Evolutionary conservation across 331 rosid genomes (phyloP), one percentile per base, ranked within the genome.

Genomic region (Cydonia oblonga): DNA sequence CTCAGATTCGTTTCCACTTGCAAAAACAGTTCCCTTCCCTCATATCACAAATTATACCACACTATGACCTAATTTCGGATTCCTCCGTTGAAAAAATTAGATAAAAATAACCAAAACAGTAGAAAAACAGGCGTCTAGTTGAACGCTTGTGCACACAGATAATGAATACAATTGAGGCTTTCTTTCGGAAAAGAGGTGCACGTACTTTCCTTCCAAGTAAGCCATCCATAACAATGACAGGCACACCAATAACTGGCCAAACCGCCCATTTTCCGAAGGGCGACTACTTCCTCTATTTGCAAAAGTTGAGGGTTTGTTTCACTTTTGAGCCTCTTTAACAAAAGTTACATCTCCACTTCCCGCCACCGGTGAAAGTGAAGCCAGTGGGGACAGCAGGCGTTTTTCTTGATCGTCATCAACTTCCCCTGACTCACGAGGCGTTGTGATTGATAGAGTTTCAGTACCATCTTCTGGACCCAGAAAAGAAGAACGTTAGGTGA

Each of bases 401-500:
- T 80, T 95, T 75, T 87, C 96, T 73, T 84, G 96, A n/a, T 87
- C 87, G 5, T 89, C 88, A 20, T 87, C 83, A n/a, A 87, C 70
- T 73, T 90, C 93, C 51, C 76, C 70, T 1, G 84, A 81, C 46
- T 38, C 84, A 7, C 66, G 76, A 26, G 89, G 85, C 19, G 93
- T 78, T 79, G 81, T 63, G 24, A 84, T 73, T n/a, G 97, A 80
- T 25, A 77, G 74, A 71, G 86, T 77, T 64, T 83, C 92, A 1
- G 76, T 59, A 63, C 84, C 82, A 62, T 92, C 96, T 81, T 38
- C 93, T 88, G 83, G 71, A 71, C 58, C 73, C 33, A 61, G 51
- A 71, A 77, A 11, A 3, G 46, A 40, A 69, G 22, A 28, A 66
- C 20, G 73, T 63, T 57, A 83, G 63, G 63, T 68, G 64, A 65